phyloP scores from a whole-genome alignment of 345 rosid species.

The Pseudoturritis turrita region DNA sequence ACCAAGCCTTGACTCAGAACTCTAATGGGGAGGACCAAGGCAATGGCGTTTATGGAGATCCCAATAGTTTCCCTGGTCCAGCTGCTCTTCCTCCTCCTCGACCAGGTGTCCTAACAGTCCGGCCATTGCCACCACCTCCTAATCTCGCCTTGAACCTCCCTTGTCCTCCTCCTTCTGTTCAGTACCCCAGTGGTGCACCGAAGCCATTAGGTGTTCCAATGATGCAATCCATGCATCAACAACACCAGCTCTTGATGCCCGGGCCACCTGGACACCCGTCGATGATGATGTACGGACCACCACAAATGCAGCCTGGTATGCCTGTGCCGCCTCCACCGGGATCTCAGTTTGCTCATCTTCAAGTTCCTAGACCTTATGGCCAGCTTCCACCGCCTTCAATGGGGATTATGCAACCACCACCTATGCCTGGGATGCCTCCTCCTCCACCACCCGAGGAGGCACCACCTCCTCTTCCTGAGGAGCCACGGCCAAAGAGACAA shows the following conservation, averaged over 20 bases:
- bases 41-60: conserved; percentile 39
- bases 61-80: conserved; percentile 70
- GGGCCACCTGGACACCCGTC: conserved; percentile 55
- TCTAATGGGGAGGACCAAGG: conserved; percentile 51
- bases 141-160: conserved; percentile 74
- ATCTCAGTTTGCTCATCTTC: conserved; percentile 55
- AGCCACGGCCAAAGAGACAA: conserved; percentile 89
- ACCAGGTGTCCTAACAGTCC: conserved; percentile 54
- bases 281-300: conserved; percentile 56
- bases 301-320: conserved; percentile 45
- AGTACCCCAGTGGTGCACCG: conserved; percentile 41
- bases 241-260: conserved; percentile 42
- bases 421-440: conserved; percentile 51
- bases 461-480: conserved; percentile 96
- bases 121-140: conserved; percentile 85
- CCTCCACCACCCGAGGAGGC: conserved; percentile 82
- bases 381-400: conserved; percentile 36
- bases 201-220: conserved; percentile 66
- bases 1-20: conserved; percentile 73
- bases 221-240: conserved; percentile 54
- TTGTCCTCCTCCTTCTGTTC: conserved; percentile 57
- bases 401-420: conserved; percentile 60
- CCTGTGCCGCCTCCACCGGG: conserved; percentile 77
- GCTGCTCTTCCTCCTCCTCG: conserved; percentile 86
- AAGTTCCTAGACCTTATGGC: conserved; percentile 51